phyloP scores from a whole-genome alignment of 257 asterid species.

The Pogostemon cablin region DNA sequence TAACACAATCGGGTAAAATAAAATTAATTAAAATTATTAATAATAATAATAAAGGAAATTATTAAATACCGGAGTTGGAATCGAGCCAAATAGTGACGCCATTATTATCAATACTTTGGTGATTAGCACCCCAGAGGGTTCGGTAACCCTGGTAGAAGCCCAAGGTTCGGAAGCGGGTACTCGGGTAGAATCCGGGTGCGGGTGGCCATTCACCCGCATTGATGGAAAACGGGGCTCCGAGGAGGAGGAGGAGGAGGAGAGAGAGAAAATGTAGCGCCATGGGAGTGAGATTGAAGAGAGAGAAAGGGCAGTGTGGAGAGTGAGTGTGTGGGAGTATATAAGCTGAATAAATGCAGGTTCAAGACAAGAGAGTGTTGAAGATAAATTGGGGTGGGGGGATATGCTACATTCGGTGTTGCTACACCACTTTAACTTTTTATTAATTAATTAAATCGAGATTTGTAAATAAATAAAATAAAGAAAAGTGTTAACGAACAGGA shows the following conservation, averaged over 20 bases:
- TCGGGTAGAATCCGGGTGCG: conserved; percentile 77
- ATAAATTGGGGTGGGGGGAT: conserved; percentile 41
- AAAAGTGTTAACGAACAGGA: no score
- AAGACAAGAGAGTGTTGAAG: conserved; percentile 43
- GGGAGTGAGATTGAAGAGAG: not conserved
- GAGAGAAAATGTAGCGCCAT: conserved; percentile 44
- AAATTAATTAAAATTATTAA: not conserved
- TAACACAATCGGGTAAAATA: not conserved
- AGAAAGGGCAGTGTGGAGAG: not conserved
- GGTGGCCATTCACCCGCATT: conserved; percentile 77
- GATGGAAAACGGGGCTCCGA: conserved; percentile 25
- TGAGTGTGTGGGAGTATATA: not conserved
- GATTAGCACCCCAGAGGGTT: conserved; percentile 80
- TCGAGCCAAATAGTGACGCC: conserved; percentile 92
- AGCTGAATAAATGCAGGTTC: conserved; percentile 40
- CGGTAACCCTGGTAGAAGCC: conserved; percentile 63
- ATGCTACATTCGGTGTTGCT: conserved; percentile 32
- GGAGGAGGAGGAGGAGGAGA: conserved; percentile 10
- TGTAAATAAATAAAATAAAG: conserved; percentile 35
- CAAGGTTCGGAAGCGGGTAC: conserved; percentile 59
- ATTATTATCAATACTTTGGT: conserved; percentile 59
- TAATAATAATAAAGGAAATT: not conserved
- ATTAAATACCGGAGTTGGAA: conserved; percentile 55
- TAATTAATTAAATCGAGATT: no score
- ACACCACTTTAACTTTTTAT: no score